These are phyloP conservation scores for Neckera pumila DNA, from an alignment of 225 moss, liverwort and hornwort species.

Conservation along the genomic window DNA sequence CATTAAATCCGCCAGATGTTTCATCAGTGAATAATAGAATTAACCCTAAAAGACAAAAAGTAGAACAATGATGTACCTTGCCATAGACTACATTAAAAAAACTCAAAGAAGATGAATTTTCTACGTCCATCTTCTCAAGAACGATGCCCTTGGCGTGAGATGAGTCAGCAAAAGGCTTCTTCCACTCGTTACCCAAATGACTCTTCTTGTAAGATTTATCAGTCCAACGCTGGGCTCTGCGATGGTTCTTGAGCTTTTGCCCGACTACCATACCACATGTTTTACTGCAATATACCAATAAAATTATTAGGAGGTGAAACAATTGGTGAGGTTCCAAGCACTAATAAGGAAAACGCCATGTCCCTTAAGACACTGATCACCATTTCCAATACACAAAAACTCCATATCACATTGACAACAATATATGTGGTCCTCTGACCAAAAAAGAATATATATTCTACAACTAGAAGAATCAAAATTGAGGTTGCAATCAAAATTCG, in stretches of 20 bases:
- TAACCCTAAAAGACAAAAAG: neutral
- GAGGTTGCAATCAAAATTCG: neutral
- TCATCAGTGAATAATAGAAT: neutral
- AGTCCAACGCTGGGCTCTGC: constrained; percentile 86
- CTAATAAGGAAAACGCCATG: neutral
- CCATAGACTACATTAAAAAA: neutral
- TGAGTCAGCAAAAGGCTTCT: constrained; percentile 94
- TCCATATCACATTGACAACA: neutral
- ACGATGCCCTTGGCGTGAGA: constrained; percentile 97
- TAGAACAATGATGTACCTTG: neutral
- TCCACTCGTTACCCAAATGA: constrained; percentile 95
- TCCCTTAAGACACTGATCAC: too few relatives aligned
- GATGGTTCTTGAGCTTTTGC: constrained; percentile 95
- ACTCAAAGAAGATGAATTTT: neutral
- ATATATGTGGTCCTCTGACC: neutral
- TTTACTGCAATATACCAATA: constrained; percentile 33
- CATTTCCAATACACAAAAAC: neutral
- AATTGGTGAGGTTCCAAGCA: neutral
- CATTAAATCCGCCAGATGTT: neutral
- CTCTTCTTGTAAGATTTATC: constrained; percentile 97
- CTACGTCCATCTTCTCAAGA: constrained; percentile 75
- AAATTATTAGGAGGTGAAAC: neutral
- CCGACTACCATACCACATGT: constrained; percentile 98
- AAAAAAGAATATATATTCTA: too few relatives aligned
- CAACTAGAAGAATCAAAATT: neutral